A percentile compares a stretch with the other conserved stretches of the same genome.
Evolutionary conservation across 441 rosid genomes (phyloP).

Genomic region (Manihot esculenta): DNA sequence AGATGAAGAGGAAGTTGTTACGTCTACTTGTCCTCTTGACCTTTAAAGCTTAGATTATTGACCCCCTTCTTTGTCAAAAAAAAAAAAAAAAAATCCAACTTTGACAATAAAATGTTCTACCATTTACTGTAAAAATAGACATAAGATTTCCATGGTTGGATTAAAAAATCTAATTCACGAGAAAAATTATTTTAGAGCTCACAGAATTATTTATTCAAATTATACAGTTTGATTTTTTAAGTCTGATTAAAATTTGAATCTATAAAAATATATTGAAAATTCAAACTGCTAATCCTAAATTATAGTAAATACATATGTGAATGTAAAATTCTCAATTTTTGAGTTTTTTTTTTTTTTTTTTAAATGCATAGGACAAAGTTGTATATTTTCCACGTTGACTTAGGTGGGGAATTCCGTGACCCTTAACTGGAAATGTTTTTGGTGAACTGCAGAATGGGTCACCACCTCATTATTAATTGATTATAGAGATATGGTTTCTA

Average conservation of each 20-base stretch:
- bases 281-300: too few relatives aligned
- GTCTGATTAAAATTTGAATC: too few relatives aligned
- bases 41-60: slow-evolving; percentile 12
- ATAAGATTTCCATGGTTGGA: too few relatives aligned
- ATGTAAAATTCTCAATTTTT: slow-evolving; percentile 1
- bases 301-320: too few relatives aligned
- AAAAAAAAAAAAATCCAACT: background rate
- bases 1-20: slow-evolving; percentile 37
- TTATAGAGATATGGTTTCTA: background rate
- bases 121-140: too few relatives aligned
- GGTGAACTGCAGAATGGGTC: slow-evolving; percentile 22
- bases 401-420: slow-evolving; percentile 19
- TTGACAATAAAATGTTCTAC: too few relatives aligned
- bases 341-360: background rate
- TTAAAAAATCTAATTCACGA: too few relatives aligned
- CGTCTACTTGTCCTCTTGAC: slow-evolving; percentile 22
- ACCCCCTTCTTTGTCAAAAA: too few relatives aligned
- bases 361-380: background rate
- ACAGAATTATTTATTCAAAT: too few relatives aligned
- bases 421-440: slow-evolving; percentile 15
- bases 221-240: too few relatives aligned
- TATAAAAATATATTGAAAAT: too few relatives aligned
- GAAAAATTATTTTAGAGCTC: too few relatives aligned
- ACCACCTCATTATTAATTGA: slow-evolving; percentile 8
- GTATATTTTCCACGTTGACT: slow-evolving; percentile 9